Conservation (phyloP, 2,329 filamentous ascomycete species). For the Penicillium janthinellum region DNA sequence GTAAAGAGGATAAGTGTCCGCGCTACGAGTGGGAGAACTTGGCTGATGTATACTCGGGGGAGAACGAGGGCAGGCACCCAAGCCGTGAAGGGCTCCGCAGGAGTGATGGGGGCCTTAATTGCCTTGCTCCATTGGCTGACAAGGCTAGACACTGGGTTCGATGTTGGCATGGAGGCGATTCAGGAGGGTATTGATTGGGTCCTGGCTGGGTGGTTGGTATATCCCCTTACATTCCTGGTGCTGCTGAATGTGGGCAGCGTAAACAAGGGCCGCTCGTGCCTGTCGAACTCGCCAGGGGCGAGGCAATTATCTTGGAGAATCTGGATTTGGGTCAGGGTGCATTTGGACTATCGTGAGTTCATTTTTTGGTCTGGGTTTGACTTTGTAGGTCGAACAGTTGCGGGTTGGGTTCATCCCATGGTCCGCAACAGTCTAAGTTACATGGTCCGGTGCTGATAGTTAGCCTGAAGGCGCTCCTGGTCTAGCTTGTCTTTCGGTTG, state of each 20-base stretch:
- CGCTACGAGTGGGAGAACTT: background rate
- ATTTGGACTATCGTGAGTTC: background rate
- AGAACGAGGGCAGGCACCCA: conserved; percentile 1
- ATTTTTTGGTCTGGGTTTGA: background rate
- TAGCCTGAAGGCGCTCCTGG: no score
- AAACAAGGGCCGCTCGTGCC: conserved; percentile 19
- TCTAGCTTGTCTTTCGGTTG: background rate
- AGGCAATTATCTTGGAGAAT: background rate
- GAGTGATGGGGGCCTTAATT: conserved; percentile 8
- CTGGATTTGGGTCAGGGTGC: background rate
- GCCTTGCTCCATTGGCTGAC: conserved; percentile 18
- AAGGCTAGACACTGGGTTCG: conserved; percentile 7
- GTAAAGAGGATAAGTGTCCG: no score
- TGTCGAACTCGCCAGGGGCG: background rate
- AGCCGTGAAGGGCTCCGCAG: conserved; percentile 12
- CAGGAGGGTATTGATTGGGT: conserved; percentile 15
- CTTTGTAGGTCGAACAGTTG: background rate
- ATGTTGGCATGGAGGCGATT: conserved; percentile 12
- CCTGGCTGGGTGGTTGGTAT: conserved; percentile 6
- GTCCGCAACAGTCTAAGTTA: background rate
- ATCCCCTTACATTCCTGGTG: conserved; percentile 28
- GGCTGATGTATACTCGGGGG: conserved; percentile 12
- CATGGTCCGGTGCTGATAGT: background rate
- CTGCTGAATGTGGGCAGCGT: conserved; percentile 22
- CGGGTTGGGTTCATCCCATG: background rate